Percentiles rank a stretch among this genome's conserved stretches.
These are phyloP conservation scores for Blastobotrys petasosporus DNA, from an alignment of 1,139 yeast species.

Conservation along the genomic window DNA sequence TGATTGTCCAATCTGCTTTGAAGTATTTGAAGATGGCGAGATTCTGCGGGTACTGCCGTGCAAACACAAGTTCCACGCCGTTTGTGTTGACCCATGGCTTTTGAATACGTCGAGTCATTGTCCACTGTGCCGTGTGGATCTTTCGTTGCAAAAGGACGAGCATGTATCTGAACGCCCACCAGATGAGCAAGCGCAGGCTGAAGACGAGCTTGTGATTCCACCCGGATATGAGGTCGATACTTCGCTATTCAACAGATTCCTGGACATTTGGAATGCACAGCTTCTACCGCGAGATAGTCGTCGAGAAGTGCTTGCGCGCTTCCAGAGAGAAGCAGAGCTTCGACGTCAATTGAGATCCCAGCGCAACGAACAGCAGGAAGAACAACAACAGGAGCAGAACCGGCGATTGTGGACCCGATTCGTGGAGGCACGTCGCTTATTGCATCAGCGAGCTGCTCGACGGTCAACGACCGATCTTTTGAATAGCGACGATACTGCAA, in stretches of 20 bases:
- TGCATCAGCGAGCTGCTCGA: slow-evolving; percentile 7
- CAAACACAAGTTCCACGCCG: slow-evolving; percentile 76
- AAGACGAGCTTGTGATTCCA: slow-evolving; percentile 18
- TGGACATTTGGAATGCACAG: slow-evolving; percentile 35
- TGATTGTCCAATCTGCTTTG: slow-evolving; percentile 75
- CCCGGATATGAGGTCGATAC: slow-evolving; percentile 28
- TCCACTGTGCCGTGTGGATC: slow-evolving; percentile 74
- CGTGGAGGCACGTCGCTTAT: slow-evolving; percentile 23
- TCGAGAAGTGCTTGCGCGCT: slow-evolving; percentile 28
- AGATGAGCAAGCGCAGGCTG: slow-evolving; percentile 8
- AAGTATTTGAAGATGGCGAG: slow-evolving; percentile 46
- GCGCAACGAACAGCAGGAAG: slow-evolving; percentile 12
- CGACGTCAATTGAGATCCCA: slow-evolving; percentile 23
- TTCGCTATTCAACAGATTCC: slow-evolving; percentile 28
- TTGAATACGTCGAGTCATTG: slow-evolving; percentile 70
- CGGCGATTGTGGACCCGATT: slow-evolving; percentile 24
- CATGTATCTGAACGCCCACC: slow-evolving; percentile 26
- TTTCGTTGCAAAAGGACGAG: slow-evolving; percentile 25
- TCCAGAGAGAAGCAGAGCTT: slow-evolving; percentile 31
- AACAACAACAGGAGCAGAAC: slow-evolving; percentile 19
- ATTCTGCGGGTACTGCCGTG: slow-evolving; percentile 67
- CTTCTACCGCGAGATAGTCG: slow-evolving; percentile 32
- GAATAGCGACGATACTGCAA: too few relatives aligned
- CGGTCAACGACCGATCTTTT: neutral
- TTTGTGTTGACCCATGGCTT: slow-evolving; percentile 80